Evolutionary conservation across 306 rosid species (phyloP).

Genomic region (Fragaria ananassa): DNA sequence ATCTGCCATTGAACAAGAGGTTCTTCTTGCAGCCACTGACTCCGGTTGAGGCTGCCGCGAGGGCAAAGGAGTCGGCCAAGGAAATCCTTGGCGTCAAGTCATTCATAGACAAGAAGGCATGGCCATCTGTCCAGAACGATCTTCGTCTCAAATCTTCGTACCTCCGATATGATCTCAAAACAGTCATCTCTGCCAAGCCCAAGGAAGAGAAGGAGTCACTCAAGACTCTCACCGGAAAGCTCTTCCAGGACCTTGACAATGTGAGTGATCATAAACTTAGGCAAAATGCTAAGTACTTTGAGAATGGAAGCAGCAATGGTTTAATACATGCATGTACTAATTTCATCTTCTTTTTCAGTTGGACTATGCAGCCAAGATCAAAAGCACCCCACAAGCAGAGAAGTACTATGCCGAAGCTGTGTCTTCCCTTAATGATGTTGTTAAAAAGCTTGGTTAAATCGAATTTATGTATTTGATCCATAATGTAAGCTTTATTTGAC

Average conservation of each 20-base stretch:
- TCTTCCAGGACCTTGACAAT: constrained; percentile 64
- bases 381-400: constrained; percentile 88
- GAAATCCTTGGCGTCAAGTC: constrained; percentile 72
- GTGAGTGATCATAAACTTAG: constrained; percentile 41
- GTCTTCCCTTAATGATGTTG: constrained; percentile 76
- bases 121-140: constrained; percentile 92
- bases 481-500: constrained; percentile 38
- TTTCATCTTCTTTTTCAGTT: constrained; percentile 38
- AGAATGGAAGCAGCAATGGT: neutral
- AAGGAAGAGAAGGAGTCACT: constrained; percentile 71
- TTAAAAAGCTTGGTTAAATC: constrained; percentile 72
- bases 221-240: constrained; percentile 81
- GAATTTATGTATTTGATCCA: constrained; percentile 34
- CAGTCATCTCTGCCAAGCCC: constrained; percentile 68
- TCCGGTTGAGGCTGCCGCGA: constrained; percentile 61
- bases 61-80: constrained; percentile 92
- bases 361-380: constrained; percentile 89
- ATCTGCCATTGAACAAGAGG: constrained; percentile 69
- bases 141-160: constrained; percentile 68
- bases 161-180: constrained; percentile 85
- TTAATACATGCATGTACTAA: neutral
- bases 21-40: constrained; percentile 74
- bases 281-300: neutral
- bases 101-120: constrained; percentile 82
- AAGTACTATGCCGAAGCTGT: constrained; percentile 77